Evolutionary conservation across 306 rosid species (phyloP).

Genomic region (Medicago arabica): DNA sequence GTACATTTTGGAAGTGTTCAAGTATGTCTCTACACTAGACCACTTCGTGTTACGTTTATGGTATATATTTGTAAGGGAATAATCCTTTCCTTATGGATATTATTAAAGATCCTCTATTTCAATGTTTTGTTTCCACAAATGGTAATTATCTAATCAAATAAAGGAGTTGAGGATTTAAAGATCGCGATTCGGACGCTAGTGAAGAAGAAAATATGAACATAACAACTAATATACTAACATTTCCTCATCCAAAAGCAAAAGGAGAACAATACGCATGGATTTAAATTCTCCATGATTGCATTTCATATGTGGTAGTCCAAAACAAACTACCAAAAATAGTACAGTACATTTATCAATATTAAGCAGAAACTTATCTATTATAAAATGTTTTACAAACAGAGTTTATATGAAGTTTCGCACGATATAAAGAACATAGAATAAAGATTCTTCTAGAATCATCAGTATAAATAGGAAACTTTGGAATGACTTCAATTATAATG

Average conservation of each 20-base stretch:
- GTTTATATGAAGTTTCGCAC: slow-evolving; percentile 29
- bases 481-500: slow-evolving; percentile 39
- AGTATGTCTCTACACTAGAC: too few relatives aligned
- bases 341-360: slow-evolving; percentile 7
- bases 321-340: slow-evolving; percentile 19
- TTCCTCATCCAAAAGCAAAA: too few relatives aligned
- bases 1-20: too few relatives aligned
- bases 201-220: too few relatives aligned
- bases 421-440: slow-evolving; percentile 33
- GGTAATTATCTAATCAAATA: not conserved
- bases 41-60: slow-evolving; percentile 7
- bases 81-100: not conserved
- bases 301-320: slow-evolving; percentile 24
- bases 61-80: not conserved
- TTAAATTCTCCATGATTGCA: slow-evolving; percentile 19
- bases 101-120: not conserved
- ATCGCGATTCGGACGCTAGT: too few relatives aligned
- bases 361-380: slow-evolving; percentile 7
- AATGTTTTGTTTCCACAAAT: slow-evolving; percentile 12
- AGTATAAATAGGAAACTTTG: slow-evolving; percentile 38
- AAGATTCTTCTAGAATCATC: slow-evolving; percentile 18
- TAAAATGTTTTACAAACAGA: slow-evolving; percentile 34
- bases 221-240: too few relatives aligned
- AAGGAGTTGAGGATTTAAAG: too few relatives aligned
- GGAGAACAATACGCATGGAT: not conserved